These are phyloP conservation scores for Hypoxylon sp. DNA, from an alignment of 2,329 filamentous ascomycete genomes.

Conservation along the genomic window DNA sequence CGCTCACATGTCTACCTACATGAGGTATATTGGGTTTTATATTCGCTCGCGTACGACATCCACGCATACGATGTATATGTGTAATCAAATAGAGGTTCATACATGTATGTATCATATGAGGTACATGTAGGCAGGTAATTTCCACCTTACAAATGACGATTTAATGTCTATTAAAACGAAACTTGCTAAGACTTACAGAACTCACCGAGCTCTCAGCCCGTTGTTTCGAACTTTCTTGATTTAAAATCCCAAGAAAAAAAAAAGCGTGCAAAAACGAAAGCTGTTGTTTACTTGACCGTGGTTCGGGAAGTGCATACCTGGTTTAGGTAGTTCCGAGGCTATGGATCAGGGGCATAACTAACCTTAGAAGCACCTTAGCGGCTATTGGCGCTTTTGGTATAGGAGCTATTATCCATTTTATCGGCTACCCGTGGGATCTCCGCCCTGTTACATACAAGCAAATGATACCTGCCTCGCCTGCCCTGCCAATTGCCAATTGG, in stretches of 20 bases:
- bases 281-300: conserved; percentile 11
- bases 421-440: conserved; percentile 8
- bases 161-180: conserved; percentile 2
- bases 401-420: conserved; percentile 23
- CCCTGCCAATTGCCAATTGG: neutral
- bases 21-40: no score
- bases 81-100: conserved; percentile 1
- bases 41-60: no score
- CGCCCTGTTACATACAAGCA: neutral
- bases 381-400: conserved; percentile 17
- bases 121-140: neutral
- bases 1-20: neutral
- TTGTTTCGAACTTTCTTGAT: conserved; percentile 16
- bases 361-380: conserved; percentile 21
- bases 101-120: neutral
- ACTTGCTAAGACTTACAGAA: neutral
- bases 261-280: neutral
- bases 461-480: conserved; percentile 3
- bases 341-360: conserved; percentile 42
- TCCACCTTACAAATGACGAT: neutral
- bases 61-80: neutral
- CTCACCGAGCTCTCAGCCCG: conserved; percentile 1
- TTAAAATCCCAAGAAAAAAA: conserved; percentile 16
- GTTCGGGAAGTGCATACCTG: conserved; percentile 21
- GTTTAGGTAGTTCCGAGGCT: conserved; percentile 41